A percentile compares a stretch with the other conserved stretches of the same genome.
Conservation (phyloP, 2,329 filamentous ascomycete species). For the Dothideomycetes sp. region DNA sequence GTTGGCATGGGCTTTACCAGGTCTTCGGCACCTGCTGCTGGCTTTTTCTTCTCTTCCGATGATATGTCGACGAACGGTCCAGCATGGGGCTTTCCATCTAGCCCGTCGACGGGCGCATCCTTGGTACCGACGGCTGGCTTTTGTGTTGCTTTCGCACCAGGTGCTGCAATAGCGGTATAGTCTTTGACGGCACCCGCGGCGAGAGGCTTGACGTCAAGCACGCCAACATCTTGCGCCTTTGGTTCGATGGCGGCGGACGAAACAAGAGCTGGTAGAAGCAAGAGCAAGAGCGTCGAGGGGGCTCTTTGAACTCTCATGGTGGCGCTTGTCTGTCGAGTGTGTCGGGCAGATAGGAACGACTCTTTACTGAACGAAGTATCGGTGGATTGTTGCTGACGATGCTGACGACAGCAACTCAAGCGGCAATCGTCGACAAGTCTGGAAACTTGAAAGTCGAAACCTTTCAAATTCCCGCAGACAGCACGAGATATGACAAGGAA, state of each 20-base stretch:
- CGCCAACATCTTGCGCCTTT: conserved; percentile 4
- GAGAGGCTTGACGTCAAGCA: conserved; percentile 20
- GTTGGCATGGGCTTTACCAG: conserved; percentile 25
- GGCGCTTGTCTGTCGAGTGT: conserved; percentile 1
- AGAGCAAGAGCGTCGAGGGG: conserved; percentile 47
- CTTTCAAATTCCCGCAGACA: background rate
- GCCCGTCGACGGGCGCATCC: conserved; percentile 82
- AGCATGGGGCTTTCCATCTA: conserved; percentile 85
- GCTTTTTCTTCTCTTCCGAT: conserved; percentile 23
- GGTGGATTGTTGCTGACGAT: conserved; percentile 8
- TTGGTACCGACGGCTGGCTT: conserved; percentile 48
- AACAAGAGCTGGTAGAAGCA: conserved; percentile 51
- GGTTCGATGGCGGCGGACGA: conserved; percentile 30
- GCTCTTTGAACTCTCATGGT: conserved; percentile 47
- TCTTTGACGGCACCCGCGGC: conserved; percentile 22
- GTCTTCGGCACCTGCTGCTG: conserved; percentile 14
- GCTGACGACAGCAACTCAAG: conserved; percentile 9
- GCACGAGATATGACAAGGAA: background rate
- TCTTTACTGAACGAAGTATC: no score
- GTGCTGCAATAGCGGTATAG: conserved; percentile 16
- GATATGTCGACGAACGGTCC: conserved; percentile 64
- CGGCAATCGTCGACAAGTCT: conserved; percentile 3
- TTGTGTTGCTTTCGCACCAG: conserved; percentile 5
- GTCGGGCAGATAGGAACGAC: conserved; percentile 5
- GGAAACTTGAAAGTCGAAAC: conserved; percentile 15